Evolutionary conservation across 257 asterid species (phyloP), one percentile per base, ranked within the genome.

Genomic region (Ballota nigra): DNA sequence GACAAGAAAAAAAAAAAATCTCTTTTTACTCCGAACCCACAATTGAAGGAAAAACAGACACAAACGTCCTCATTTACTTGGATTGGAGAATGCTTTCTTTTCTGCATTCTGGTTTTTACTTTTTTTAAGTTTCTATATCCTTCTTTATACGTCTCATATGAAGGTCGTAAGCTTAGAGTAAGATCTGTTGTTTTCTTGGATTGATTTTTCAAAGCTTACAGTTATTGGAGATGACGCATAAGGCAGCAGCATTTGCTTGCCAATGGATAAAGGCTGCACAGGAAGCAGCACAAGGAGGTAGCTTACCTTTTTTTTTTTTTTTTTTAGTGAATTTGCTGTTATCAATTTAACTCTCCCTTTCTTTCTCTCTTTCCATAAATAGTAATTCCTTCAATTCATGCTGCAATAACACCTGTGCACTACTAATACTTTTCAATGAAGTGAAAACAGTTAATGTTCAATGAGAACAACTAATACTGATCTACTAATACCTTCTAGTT

Each of bases 241-340:
- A 70, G 53, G 87, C 99, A 2, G 94, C 97, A 29, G 83, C 67
- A 68, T 84, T 82, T 73, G 96, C 98, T 56, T 77, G 78, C 57
- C 85, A 86, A 56, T 95, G 98, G 97, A 77, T 95, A 69, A 87
- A 80, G 75, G 81, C 73, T 1, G 99, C 98, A 71, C 93, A 86
- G 78, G 91, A 84, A 74, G 96, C 89, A 8, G 92, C 96, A 8
- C 89, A 78, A 67, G 96, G 96, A 86, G 97, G 98, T 94, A 80
- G 59, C 59, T 13, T 53, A 55, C 63, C 51, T 31, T 65, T 43
- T 1, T 26, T 1, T 26, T 1, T 26, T 1, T 26, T 20, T 15
- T 19, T 15, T 19, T 71, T 3, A 29, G n/a, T 24, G 4, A 20
- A 31, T 29, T 38, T 26, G 0, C 8, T 63, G 34, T 34, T 73